Percentiles rank a stretch among this genome's conserved stretches.
Evolutionary conservation across 129 eudicot genomes (phyloP).

Genomic region (Kitagawia praeruptora): DNA sequence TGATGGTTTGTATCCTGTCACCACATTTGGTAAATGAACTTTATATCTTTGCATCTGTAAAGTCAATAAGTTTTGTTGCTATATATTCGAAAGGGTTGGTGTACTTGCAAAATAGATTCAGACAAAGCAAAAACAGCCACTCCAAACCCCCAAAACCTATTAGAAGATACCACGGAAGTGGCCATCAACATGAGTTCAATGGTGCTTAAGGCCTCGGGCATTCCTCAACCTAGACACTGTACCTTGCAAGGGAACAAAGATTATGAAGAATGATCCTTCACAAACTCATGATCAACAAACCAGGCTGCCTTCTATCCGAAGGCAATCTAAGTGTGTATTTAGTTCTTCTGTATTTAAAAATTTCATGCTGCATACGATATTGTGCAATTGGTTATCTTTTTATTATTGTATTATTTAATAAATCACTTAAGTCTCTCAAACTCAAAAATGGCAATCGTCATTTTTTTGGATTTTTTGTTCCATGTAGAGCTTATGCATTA

Average conservation of each 20-base stretch:
- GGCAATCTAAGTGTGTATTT: no score
- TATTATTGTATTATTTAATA: background rate
- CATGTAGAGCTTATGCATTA: background rate
- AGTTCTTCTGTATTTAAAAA: no score
- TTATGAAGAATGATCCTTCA: background rate
- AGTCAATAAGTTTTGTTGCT: background rate
- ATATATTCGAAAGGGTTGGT: background rate
- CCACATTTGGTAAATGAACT: background rate
- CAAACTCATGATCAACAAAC: background rate
- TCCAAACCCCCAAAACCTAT: background rate
- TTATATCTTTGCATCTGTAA: background rate
- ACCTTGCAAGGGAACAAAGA: background rate
- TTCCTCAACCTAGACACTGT: background rate
- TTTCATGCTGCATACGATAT: background rate
- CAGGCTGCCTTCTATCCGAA: no score
- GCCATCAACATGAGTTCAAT: background rate
- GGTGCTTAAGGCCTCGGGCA: background rate
- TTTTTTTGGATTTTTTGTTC: background rate
- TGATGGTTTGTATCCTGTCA: constrained; percentile 90
- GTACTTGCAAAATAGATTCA: background rate
- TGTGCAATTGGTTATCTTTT: background rate
- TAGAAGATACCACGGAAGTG: background rate
- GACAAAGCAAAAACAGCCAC: background rate
- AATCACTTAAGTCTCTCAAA: background rate
- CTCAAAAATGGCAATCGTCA: background rate